phyloP scores from a whole-genome alignment of 2,329 filamentous ascomycete genomes.

The Ascosphaera pollenicola region DNA sequence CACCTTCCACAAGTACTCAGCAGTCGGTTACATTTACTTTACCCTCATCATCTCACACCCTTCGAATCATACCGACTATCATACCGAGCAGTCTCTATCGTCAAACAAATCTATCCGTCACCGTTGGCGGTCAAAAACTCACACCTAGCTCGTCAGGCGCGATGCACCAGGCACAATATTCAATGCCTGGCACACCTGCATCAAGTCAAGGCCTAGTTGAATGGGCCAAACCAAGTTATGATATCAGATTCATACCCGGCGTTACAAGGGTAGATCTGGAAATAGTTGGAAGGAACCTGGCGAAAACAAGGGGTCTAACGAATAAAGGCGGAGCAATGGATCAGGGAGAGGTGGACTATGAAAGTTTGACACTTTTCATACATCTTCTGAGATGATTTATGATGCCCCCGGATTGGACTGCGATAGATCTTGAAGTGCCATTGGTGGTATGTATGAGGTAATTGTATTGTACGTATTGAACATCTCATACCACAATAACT shows the following conservation, averaged over 20 bases:
- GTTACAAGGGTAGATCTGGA: conserved; percentile 63
- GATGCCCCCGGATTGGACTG: too few species aligned
- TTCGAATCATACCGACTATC: conserved; percentile 49
- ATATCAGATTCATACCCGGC: conserved; percentile 46
- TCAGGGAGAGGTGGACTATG: conserved; percentile 42
- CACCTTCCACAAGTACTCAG: conserved; percentile 41
- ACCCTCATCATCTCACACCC: conserved; percentile 39
- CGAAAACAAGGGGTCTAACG: conserved; percentile 36
- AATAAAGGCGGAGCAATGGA: conserved; percentile 32
- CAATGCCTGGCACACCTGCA: too few species aligned
- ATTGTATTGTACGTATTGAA: too few species aligned
- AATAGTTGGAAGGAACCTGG: conserved; percentile 49
- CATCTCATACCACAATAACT: too few species aligned
- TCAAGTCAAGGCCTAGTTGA: conserved; percentile 29
- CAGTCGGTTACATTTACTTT: conserved; percentile 54
- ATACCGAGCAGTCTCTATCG: conserved; percentile 41
- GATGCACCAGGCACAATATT: too few species aligned
- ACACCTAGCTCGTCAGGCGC: too few species aligned
- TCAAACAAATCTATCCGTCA: conserved; percentile 56
- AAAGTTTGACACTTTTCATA: conserved; percentile 55
- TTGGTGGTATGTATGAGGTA: too few species aligned
- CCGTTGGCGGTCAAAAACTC: conserved; percentile 41
- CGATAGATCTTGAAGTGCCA: too few species aligned
- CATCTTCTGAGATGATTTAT: conserved; percentile 48
- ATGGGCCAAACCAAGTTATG: conserved; percentile 46